These are phyloP conservation scores for Macrocystidia cucumis DNA, from an alignment of 1,284 basidiomycete genomes.

Conservation along the genomic window DNA sequence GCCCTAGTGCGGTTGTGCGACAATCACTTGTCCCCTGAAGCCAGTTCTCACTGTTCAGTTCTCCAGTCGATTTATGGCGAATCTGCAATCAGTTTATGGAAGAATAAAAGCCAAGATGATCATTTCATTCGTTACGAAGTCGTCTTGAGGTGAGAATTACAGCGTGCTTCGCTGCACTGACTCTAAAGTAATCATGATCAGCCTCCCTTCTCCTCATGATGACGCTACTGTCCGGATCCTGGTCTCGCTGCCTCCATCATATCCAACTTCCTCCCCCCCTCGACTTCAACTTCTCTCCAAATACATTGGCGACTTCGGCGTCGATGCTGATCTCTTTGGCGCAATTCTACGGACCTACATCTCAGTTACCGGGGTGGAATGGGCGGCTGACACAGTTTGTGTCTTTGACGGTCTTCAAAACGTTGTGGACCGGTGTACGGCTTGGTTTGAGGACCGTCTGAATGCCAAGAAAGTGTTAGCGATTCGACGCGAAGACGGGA, in stretches of 20 bases:
- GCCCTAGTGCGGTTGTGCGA: too few relatives aligned
- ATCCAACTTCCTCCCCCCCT: conserved; percentile 67
- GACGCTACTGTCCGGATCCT: conserved; percentile 55
- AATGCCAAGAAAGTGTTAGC: conserved; percentile 49
- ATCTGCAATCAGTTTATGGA: conserved; percentile 50
- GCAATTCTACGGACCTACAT: conserved; percentile 79
- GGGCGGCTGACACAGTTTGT: conserved; percentile 66
- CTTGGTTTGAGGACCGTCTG: conserved; percentile 68
- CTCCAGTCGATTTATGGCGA: conserved; percentile 82
- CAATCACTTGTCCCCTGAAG: too few relatives aligned
- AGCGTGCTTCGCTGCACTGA: conserved; percentile 2
- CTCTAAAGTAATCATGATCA: conserved; percentile 19
- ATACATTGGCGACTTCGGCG: conserved; percentile 77
- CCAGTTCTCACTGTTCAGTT: conserved; percentile 31
- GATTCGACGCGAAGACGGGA: conserved; percentile 48
- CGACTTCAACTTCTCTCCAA: conserved; percentile 82
- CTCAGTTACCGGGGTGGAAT: conserved; percentile 67
- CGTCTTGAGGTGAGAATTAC: conserved; percentile 23
- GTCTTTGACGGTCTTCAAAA: conserved; percentile 86
- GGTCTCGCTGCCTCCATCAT: conserved; percentile 66
- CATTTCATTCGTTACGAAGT: conserved; percentile 56
- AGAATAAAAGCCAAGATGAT: conserved; percentile 14
- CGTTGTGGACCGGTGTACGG: conserved; percentile 57
- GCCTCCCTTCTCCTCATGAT: conserved; percentile 50
- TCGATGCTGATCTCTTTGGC: conserved; percentile 69